Conservation (phyloP, 2,329 filamentous ascomycete genomes). For the Colletotrichum trifolii region DNA sequence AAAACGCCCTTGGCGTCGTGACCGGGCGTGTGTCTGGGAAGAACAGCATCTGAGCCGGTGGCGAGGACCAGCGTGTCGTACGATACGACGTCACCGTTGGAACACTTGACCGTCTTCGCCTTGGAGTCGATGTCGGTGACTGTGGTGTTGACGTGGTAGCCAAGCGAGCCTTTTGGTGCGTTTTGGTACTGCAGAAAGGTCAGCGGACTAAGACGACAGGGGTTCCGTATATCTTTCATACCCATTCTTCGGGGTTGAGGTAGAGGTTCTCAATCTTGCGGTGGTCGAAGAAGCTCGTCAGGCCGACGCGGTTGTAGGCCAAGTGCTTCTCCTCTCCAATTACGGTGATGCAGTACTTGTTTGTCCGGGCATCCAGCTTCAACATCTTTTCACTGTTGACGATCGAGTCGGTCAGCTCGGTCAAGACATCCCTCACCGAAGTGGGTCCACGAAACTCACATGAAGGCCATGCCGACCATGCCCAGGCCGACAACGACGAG, state of each 20-base stretch:
- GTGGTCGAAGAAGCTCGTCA: constrained; percentile 91
- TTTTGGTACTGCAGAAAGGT: constrained; percentile 69
- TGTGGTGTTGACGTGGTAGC: constrained; percentile 79
- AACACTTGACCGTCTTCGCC: constrained; percentile 75
- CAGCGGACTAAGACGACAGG: not conserved
- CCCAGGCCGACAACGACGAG: constrained; percentile 88
- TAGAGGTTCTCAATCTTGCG: constrained; percentile 88
- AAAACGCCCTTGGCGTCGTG: constrained; percentile 86
- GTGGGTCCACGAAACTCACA: constrained; percentile 65
- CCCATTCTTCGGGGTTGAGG: constrained; percentile 86
- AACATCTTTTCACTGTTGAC: constrained; percentile 81
- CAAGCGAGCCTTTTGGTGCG: constrained; percentile 74
- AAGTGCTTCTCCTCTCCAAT: constrained; percentile 90
- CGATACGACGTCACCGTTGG: constrained; percentile 73
- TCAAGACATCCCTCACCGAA: too few species aligned
- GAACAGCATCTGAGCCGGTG: constrained; percentile 85
- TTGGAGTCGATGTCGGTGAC: constrained; percentile 73
- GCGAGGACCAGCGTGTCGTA: constrained; percentile 88
- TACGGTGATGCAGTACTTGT: constrained; percentile 84
- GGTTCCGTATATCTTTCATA: constrained; percentile 47
- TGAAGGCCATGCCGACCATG: constrained; percentile 91
- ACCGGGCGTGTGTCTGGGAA: constrained; percentile 78
- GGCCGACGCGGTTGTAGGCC: constrained; percentile 90
- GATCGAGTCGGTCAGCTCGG: not conserved
- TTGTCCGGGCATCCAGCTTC: constrained; percentile 80